Conservation (phyloP, 1,284 basidiomycete genomes). For the Fomitiporia mediterranea region DNA sequence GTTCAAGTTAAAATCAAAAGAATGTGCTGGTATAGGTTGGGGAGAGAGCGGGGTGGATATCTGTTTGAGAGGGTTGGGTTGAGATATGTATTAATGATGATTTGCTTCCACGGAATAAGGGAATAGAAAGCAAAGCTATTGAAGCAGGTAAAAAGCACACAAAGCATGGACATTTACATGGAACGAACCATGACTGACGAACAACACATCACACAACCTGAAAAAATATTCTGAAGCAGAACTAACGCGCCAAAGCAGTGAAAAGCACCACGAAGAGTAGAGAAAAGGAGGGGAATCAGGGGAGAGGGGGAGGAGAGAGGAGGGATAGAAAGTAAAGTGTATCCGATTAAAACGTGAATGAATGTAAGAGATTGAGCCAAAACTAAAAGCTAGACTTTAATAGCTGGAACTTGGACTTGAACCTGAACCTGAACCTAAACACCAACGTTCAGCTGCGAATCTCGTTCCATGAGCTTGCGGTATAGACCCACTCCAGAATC, state of each 20-base stretch:
- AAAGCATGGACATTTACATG: neutral
- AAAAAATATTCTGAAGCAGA: neutral
- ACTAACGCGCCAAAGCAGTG: neutral
- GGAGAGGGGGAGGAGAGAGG: slow-evolving; percentile 18
- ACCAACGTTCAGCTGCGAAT: slow-evolving; percentile 58
- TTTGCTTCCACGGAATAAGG: slow-evolving; percentile 18
- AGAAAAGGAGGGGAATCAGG: slow-evolving; percentile 17
- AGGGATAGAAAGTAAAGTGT: slow-evolving; percentile 19
- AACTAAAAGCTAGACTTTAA: too few relatives aligned
- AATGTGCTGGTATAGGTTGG: slow-evolving; percentile 28
- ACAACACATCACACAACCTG: neutral
- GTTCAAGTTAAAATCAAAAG: slow-evolving; percentile 17
- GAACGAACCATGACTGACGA: neutral
- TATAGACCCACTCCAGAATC: slow-evolving; percentile 80
- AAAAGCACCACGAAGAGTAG: slow-evolving; percentile 25
- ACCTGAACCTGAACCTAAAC: slow-evolving; percentile 30
- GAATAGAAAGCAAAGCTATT: neutral
- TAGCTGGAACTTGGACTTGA: too few relatives aligned
- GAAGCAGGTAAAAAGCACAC: neutral
- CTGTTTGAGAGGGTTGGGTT: too few relatives aligned
- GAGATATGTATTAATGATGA: too few relatives aligned
- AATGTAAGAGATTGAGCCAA: neutral
- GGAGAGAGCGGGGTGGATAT: neutral
- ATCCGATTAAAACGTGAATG: slow-evolving; percentile 28
- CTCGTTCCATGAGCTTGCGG: slow-evolving; percentile 69